Evolutionary conservation across 305 asterid genomes (phyloP).

Genomic region (Solanum hybrid): DNA sequence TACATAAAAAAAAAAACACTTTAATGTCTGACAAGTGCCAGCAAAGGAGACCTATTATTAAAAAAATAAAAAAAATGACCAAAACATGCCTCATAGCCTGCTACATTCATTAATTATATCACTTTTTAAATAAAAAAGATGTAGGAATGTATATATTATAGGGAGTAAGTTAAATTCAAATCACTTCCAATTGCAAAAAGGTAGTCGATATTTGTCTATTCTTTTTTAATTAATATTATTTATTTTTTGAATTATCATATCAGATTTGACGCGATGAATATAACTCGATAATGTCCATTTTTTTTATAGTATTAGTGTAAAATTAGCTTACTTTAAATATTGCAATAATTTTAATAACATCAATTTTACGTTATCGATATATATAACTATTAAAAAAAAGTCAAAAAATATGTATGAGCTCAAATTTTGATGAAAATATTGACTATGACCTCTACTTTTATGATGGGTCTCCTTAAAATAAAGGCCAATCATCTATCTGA

Average conservation of each 20-base stretch:
- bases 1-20: neutral
- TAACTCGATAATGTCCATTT: neutral
- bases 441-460: too few species aligned
- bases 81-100: neutral
- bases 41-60: neutral
- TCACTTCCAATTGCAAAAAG: neutral
- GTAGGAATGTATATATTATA: neutral
- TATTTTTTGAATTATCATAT: too few species aligned
- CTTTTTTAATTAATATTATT: neutral
- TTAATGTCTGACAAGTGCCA: conserved; percentile 1
- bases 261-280: too few species aligned
- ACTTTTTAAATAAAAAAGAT: neutral
- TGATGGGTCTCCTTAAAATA: too few species aligned
- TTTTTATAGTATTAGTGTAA: neutral
- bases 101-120: neutral
- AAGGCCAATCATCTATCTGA: too few species aligned
- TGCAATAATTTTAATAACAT: too few species aligned
- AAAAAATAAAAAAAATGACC: neutral
- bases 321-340: too few species aligned
- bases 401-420: too few species aligned
- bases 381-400: too few species aligned
- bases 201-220: neutral
- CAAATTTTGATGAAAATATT: too few species aligned
- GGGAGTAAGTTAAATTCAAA: neutral
- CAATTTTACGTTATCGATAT: too few species aligned